phyloP scores from a whole-genome alignment of 768 basidiomycete species.

The Kwoniella dendrophila region DNA sequence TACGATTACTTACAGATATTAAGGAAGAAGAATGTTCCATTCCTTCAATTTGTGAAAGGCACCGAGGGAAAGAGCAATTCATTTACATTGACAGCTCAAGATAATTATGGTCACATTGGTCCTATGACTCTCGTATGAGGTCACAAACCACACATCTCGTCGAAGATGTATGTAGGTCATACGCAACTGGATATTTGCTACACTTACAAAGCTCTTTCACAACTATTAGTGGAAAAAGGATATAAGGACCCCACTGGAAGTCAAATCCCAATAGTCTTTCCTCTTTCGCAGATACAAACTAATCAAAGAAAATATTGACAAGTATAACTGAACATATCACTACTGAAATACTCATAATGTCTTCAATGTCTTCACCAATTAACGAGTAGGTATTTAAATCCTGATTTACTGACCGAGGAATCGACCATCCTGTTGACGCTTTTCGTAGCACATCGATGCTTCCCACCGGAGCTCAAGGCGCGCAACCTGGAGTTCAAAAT shows the following conservation, averaged over 20 bases:
- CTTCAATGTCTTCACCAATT: constrained; percentile 5
- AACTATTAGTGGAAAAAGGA: neutral
- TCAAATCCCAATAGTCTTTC: neutral
- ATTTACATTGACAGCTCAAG: too few relatives aligned
- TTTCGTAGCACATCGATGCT: constrained; percentile 7
- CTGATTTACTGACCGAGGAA: neutral
- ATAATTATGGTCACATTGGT: neutral
- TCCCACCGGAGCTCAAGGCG: constrained; percentile 8
- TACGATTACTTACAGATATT: too few relatives aligned
- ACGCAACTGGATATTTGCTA: neutral
- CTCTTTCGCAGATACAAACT: neutral
- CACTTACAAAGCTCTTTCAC: neutral
- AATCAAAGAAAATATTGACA: neutral
- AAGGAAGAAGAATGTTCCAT: too few relatives aligned
- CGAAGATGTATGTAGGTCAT: constrained; percentile 4
- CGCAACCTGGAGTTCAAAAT: constrained; percentile 2
- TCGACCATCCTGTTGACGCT: neutral
- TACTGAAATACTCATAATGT: neutral
- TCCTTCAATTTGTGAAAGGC: too few relatives aligned
- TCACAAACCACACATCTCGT: neutral
- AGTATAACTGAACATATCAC: neutral
- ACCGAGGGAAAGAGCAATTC: too few relatives aligned
- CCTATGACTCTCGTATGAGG: neutral
- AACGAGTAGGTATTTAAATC: neutral
- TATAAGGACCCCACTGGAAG: neutral